phyloP scores from a whole-genome alignment of 176 grass and related monocot genomes.

The Carex parvula region DNA sequence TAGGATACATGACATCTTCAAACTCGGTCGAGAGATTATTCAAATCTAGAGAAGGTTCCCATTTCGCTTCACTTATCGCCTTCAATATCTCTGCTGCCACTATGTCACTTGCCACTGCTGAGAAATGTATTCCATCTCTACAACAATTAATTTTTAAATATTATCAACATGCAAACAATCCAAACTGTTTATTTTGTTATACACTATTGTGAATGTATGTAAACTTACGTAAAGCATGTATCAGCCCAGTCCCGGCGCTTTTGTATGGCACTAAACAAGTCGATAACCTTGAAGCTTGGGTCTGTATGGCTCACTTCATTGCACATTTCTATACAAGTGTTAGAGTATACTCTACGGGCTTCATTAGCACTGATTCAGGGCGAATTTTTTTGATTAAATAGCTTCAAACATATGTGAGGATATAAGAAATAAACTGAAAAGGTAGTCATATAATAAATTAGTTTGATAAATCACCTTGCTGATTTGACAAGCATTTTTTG shows the following conservation, averaged over 20 bases:
- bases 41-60: conserved; percentile 17
- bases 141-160: not conserved
- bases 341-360: not conserved
- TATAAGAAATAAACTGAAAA: not conserved
- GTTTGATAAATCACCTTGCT: not conserved
- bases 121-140: conserved; percentile 36
- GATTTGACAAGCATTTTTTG: not conserved
- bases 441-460: not conserved
- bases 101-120: conserved; percentile 30
- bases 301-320: not conserved
- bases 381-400: not conserved
- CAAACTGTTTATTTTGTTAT: not conserved
- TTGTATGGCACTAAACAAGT: conserved; percentile 30
- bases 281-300: not conserved
- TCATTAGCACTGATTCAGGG: not conserved
- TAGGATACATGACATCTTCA: not conserved
- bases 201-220: not conserved
- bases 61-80: conserved; percentile 22
- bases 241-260: conserved; percentile 13
- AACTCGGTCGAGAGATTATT: not conserved
- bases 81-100: conserved; percentile 28
- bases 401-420: no score
- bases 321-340: not conserved
- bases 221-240: conserved; percentile 33
- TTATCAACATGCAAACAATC: not conserved